Conservation (phyloP, 768 basidiomycete genomes). For the Trametes cingulata region DNA sequence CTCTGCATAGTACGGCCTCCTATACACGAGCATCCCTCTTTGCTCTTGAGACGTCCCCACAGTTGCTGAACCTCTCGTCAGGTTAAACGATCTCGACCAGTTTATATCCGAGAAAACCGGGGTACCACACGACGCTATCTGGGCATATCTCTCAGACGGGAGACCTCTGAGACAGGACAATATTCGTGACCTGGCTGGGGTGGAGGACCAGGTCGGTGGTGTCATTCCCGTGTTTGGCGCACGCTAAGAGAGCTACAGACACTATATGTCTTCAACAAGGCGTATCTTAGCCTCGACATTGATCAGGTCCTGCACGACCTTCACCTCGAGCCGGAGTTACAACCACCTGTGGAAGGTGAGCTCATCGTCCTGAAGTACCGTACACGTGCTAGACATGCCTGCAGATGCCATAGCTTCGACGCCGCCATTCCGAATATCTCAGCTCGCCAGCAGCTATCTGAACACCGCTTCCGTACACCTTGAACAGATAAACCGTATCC, state of each 20-base stretch:
- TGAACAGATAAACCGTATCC: constrained; percentile 55
- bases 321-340: constrained; percentile 58
- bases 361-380: neutral
- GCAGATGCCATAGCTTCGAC: constrained; percentile 64
- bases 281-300: constrained; percentile 69
- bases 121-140: constrained; percentile 63
- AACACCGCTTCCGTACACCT: constrained; percentile 64
- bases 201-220: constrained; percentile 67
- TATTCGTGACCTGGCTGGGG: constrained; percentile 72
- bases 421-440: constrained; percentile 69
- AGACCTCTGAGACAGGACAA: constrained; percentile 70
- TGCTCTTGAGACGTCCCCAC: neutral
- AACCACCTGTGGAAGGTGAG: constrained; percentile 72
- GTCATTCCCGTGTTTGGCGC: neutral
- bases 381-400: neutral
- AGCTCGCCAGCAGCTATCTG: constrained; percentile 66
- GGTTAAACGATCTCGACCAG: constrained; percentile 65
- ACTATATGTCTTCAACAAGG: constrained; percentile 84
- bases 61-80: constrained; percentile 28
- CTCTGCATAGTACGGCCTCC: too few relatives aligned
- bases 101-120: constrained; percentile 75
- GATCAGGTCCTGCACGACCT: constrained; percentile 67
- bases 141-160: constrained; percentile 82
- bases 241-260: constrained; percentile 40
- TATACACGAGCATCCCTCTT: neutral